Conservation (phyloP, 176 grass and related monocot genomes). For the Avena eriantha region DNA sequence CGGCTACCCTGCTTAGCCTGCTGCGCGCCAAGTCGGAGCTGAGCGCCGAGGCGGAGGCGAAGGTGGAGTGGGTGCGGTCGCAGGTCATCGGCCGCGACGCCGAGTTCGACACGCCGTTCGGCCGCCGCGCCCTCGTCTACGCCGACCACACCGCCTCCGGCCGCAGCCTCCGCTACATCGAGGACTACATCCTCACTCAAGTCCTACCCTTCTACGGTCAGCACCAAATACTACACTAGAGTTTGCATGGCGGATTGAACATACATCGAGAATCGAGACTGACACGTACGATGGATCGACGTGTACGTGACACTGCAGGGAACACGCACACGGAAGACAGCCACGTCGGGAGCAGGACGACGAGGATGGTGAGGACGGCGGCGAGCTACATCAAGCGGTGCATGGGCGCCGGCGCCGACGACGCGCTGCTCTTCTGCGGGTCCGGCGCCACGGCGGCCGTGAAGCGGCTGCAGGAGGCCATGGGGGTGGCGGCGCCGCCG, state of each 20-base stretch:
- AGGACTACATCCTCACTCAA: slow-evolving; percentile 77
- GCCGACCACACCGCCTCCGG: slow-evolving; percentile 85
- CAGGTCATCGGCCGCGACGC: slow-evolving; percentile 48
- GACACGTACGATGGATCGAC: too few species aligned
- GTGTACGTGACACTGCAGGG: slow-evolving; percentile 29
- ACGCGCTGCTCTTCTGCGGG: slow-evolving; percentile 77
- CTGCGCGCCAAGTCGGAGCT: slow-evolving; percentile 42
- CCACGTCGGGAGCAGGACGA: slow-evolving; percentile 75
- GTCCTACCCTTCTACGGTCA: slow-evolving; percentile 88
- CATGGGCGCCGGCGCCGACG: slow-evolving; percentile 60
- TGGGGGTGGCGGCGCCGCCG: slow-evolving; percentile 59
- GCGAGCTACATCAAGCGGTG: slow-evolving; percentile 75
- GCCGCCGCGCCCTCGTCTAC: slow-evolving; percentile 64
- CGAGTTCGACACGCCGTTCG: slow-evolving; percentile 81
- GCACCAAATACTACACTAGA: not conserved
- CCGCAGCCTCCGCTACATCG: slow-evolving; percentile 62
- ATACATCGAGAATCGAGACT: not conserved
- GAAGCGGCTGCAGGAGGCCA: slow-evolving; percentile 83
- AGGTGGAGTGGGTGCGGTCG: slow-evolving; percentile 56
- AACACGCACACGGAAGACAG: slow-evolving; percentile 94
- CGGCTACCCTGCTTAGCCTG: slow-evolving; percentile 33
- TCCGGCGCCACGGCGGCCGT: slow-evolving; percentile 68
- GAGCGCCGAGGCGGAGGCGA: slow-evolving; percentile 36
- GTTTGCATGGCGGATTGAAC: not conserved
- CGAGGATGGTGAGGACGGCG: slow-evolving; percentile 48